phyloP scores from a whole-genome alignment of 345 rosid genomes.

The Mangifera indica region DNA sequence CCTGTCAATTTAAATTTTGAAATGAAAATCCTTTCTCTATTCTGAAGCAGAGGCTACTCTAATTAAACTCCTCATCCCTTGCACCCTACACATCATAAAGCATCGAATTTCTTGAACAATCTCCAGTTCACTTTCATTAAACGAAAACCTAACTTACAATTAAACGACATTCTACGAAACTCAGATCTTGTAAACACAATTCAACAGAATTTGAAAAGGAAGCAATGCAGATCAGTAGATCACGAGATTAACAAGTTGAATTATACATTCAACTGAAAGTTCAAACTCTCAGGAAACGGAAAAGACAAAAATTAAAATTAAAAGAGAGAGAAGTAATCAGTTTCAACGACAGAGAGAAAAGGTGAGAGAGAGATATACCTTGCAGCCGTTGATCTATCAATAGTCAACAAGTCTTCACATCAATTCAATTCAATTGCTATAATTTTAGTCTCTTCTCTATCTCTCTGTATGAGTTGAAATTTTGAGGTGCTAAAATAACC shows the following conservation, averaged over 20 bases:
- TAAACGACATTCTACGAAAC: background rate
- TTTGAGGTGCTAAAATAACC: conserved; percentile 4
- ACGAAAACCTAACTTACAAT: background rate
- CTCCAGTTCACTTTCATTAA: background rate
- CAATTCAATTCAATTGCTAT: too few relatives aligned
- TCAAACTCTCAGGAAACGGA: background rate
- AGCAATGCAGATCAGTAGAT: conserved; percentile 25
- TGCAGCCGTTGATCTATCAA: conserved; percentile 15
- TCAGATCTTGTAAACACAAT: background rate
- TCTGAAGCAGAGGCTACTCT: background rate
- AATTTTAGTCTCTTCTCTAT: background rate
- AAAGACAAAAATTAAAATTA: background rate
- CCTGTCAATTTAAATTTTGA: conserved; percentile 18
- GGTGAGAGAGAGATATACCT: conserved; percentile 10
- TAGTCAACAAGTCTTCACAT: background rate
- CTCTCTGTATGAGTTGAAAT: background rate
- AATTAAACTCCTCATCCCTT: conserved; percentile 14
- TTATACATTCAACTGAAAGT: conserved; percentile 12
- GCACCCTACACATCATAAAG: conserved; percentile 12
- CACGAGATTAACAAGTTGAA: conserved; percentile 18
- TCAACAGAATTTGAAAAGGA: background rate
- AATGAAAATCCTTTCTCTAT: conserved; percentile 7
- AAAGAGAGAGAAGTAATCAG: background rate
- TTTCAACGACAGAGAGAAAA: conserved; percentile 1
- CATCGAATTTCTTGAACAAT: background rate